These are phyloP conservation scores for Lentinula guzmanii DNA, from an alignment of 768 basidiomycete species.

Conservation along the genomic window DNA sequence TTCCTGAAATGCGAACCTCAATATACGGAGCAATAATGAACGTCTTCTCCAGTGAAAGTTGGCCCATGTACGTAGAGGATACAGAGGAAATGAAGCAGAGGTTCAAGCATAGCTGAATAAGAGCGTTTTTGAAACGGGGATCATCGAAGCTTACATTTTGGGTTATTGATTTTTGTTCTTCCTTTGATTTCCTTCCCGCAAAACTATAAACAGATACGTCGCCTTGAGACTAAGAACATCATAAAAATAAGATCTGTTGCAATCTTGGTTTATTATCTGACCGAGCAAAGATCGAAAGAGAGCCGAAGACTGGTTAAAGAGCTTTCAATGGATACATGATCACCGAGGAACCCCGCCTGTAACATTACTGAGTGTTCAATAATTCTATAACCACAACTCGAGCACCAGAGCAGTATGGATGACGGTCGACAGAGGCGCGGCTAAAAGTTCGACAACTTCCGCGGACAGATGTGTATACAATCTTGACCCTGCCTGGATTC, in stretches of 20 bases:
- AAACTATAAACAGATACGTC: background rate
- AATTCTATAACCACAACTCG: too few relatives aligned
- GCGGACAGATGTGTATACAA: too few relatives aligned
- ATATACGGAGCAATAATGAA: conserved; percentile 14
- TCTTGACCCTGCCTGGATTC: too few relatives aligned
- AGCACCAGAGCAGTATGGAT: too few relatives aligned
- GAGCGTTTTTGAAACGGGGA: background rate
- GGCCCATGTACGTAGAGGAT: background rate
- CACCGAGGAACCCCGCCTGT: too few relatives aligned
- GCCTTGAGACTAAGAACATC: background rate
- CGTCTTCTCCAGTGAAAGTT: conserved; percentile 12
- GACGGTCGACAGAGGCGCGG: too few relatives aligned
- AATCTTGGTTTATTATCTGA: too few relatives aligned
- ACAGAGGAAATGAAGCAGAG: background rate
- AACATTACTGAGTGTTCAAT: too few relatives aligned
- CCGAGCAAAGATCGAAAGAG: too few relatives aligned
- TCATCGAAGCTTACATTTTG: background rate
- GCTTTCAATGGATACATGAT: too few relatives aligned
- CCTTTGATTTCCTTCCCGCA: background rate
- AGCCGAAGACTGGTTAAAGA: too few relatives aligned
- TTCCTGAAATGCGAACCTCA: conserved; percentile 9
- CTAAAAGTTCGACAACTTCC: too few relatives aligned
- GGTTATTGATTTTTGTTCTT: background rate
- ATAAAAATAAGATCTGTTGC: background rate
- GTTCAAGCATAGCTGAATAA: background rate